These are phyloP conservation scores for Pleurotus ostreatus DNA, from an alignment of 768 basidiomycete species.

Conservation along the genomic window DNA sequence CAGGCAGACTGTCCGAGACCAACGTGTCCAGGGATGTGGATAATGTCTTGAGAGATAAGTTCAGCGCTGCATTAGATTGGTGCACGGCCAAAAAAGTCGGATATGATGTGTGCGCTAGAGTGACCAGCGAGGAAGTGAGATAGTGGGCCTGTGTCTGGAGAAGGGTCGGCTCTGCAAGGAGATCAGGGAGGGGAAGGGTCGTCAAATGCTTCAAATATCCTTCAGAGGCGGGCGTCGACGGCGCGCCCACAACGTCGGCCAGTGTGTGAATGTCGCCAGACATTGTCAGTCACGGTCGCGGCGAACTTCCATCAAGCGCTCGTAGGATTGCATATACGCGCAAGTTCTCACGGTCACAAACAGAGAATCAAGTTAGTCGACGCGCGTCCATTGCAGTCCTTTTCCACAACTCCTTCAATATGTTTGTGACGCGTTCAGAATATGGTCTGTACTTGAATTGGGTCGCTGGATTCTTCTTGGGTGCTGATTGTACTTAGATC, in stretches of 20 bases:
- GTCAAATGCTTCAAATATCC: slow-evolving; percentile 66
- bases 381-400: slow-evolving; percentile 13
- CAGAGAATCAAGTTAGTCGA: background rate
- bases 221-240: slow-evolving; percentile 26
- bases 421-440: slow-evolving; percentile 96
- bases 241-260: background rate
- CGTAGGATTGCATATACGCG: no score
- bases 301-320: no score
- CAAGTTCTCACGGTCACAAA: background rate
- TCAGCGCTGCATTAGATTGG: slow-evolving; percentile 69
- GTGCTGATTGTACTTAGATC: slow-evolving; percentile 46
- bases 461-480: background rate
- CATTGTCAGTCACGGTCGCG: background rate
- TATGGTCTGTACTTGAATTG: slow-evolving; percentile 56
- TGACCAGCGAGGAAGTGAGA: slow-evolving; percentile 84
- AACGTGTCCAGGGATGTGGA: slow-evolving; percentile 70
- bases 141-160: slow-evolving; percentile 85
- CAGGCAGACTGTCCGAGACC: slow-evolving; percentile 64
- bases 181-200: slow-evolving; percentile 57
- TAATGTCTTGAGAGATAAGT: slow-evolving; percentile 68
- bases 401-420: slow-evolving; percentile 28
- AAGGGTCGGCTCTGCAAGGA: slow-evolving; percentile 69
- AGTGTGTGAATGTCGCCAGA: background rate
- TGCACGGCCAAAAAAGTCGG: slow-evolving; percentile 90
- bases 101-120: slow-evolving; percentile 87